Percentiles rank a stretch among this genome's conserved stretches.
phyloP scores from a whole-genome alignment of 164 flowering plant species.

The Pachysandra terminalis region DNA sequence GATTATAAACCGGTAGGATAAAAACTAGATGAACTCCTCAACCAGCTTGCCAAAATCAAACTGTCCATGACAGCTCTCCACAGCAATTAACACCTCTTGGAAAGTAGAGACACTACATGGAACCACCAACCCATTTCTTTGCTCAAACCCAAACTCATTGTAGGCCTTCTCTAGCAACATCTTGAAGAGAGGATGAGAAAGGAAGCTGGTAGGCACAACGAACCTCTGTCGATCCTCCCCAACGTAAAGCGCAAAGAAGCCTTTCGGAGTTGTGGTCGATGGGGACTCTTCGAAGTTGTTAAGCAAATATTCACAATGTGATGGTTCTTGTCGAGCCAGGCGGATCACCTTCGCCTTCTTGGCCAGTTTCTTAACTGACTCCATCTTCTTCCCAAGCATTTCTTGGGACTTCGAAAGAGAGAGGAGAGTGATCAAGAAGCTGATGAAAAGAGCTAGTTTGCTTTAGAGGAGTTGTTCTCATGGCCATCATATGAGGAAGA shows the following conservation, averaged over 20 bases:
- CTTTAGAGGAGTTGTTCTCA: not conserved
- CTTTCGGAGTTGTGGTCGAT: constrained; percentile 39
- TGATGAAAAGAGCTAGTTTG: not conserved
- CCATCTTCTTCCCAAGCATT: constrained; percentile 48
- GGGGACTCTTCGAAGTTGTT: constrained; percentile 16
- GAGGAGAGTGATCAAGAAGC: not conserved
- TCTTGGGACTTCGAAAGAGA: not conserved
- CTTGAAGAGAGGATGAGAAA: constrained; percentile 83
- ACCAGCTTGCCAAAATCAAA: constrained; percentile 54
- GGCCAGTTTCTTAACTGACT: constrained; percentile 46
- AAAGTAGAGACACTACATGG: constrained; percentile 67
- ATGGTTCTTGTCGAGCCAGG: constrained; percentile 6
- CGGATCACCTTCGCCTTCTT: constrained; percentile 38
- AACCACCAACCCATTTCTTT: constrained; percentile 56
- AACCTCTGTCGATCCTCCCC: constrained; percentile 70
- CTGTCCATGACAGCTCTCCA: constrained; percentile 41
- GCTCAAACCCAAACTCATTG: constrained; percentile 71
- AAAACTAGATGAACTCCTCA: constrained; percentile 39
- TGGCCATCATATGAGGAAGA: constrained; percentile 5
- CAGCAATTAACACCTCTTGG: constrained; percentile 45
- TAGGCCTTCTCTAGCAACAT: constrained; percentile 78
- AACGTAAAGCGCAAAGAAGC: constrained; percentile 70
- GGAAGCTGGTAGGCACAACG: constrained; percentile 65
- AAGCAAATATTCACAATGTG: constrained; percentile 30
- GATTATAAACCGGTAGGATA: not conserved